Conservation (phyloP, 1,284 basidiomycete genomes). For the Jaminaea rosea region DNA sequence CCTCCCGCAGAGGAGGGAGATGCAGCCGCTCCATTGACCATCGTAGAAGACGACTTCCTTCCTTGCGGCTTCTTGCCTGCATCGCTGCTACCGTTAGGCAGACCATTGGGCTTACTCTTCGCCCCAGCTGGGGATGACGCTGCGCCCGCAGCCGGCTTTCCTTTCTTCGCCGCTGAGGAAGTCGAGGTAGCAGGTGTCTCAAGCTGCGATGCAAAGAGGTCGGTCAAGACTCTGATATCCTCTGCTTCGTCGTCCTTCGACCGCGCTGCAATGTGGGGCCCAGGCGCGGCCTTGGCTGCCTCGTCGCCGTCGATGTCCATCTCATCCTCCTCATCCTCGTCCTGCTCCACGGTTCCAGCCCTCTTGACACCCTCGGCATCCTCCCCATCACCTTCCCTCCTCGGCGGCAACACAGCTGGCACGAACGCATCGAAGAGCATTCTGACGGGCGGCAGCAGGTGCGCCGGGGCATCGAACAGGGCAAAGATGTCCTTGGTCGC, state of each 20-base stretch:
- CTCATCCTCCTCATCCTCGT: conserved; percentile 8
- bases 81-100: not conserved
- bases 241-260: conserved; percentile 44
- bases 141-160: not conserved
- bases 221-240: conserved; percentile 11
- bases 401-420: conserved; percentile 56
- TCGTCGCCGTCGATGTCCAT: conserved; percentile 5
- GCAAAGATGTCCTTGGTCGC: conserved; percentile 38
- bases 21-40: no score
- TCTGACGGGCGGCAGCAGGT: conserved; percentile 69
- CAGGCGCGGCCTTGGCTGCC: conserved; percentile 51
- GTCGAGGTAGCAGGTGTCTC: not conserved
- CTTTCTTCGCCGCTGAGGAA: not conserved
- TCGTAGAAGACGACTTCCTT: no score
- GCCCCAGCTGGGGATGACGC: not conserved
- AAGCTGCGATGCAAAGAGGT: conserved; percentile 4
- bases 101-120: not conserved
- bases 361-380: conserved; percentile 20
- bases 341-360: conserved; percentile 12
- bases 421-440: conserved; percentile 67
- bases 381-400: conserved; percentile 7
- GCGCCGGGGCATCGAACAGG: conserved; percentile 65
- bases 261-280: conserved; percentile 38
- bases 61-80: not conserved
- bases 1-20: not conserved